Conservation (phyloP, 495 filamentous ascomycete species). For the Podospora sp. region DNA sequence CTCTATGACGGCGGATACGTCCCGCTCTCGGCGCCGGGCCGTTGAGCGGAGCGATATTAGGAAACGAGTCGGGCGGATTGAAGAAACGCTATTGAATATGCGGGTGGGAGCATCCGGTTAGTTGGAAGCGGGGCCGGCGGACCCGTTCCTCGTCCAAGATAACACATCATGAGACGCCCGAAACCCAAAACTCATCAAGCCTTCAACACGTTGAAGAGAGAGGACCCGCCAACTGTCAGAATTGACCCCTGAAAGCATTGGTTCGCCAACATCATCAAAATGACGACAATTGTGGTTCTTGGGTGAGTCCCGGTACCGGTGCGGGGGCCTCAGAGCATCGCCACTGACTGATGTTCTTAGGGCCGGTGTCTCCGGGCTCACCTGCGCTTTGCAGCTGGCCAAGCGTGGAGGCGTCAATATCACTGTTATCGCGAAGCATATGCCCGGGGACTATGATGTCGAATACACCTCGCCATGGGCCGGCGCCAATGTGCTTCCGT, state of each 20-base stretch:
- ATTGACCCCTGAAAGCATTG: neutral
- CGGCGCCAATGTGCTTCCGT: constrained; percentile 92
- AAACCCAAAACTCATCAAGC: no score
- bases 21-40: constrained; percentile 38
- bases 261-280: constrained; percentile 21
- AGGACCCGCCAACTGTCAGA: no score
- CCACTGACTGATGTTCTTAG: constrained; percentile 46
- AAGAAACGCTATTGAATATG: neutral
- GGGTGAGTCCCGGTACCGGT: constrained; percentile 51
- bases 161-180: neutral
- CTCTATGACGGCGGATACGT: neutral
- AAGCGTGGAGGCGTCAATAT: constrained; percentile 66
- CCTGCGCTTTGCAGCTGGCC: constrained; percentile 83
- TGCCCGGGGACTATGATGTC: constrained; percentile 97
- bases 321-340: neutral
- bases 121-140: neutral
- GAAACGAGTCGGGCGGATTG: neutral
- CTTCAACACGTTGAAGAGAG: neutral
- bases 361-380: constrained; percentile 89
- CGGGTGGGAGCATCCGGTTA: neutral
- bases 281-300: constrained; percentile 64
- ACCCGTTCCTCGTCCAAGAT: neutral
- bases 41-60: neutral
- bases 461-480: constrained; percentile 97
- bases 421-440: constrained; percentile 89